Evolutionary conservation across 2,329 filamentous ascomycete genomes (phyloP).

Genomic region (Colletotrichum higginsianum): DNA sequence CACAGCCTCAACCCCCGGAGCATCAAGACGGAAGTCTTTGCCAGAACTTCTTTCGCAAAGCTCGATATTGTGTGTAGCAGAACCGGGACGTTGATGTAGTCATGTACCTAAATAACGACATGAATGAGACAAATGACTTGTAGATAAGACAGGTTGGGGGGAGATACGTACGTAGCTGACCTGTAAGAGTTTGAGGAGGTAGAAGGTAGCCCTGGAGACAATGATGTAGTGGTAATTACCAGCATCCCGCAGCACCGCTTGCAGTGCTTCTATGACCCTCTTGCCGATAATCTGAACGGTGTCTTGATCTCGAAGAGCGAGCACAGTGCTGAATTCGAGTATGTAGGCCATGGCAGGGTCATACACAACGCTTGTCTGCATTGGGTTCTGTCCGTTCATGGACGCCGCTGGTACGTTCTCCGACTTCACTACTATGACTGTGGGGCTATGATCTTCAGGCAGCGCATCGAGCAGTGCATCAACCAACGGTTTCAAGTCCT

Average conservation of each 20-base stretch:
- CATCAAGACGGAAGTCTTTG: conserved; percentile 81
- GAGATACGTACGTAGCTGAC: conserved; percentile 81
- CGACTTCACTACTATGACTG: conserved; percentile 91
- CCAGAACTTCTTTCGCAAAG: conserved; percentile 83
- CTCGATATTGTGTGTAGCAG: conserved; percentile 92
- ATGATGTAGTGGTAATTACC: conserved; percentile 85
- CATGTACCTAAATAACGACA: conserved; percentile 75
- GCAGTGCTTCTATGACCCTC: conserved; percentile 83
- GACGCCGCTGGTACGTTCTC: conserved; percentile 78
- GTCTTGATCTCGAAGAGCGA: conserved; percentile 82
- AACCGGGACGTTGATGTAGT: conserved; percentile 92
- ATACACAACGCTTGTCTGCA: conserved; percentile 75
- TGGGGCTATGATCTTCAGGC: conserved; percentile 84
- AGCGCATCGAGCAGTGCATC: conserved; percentile 84
- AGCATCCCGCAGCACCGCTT: conserved; percentile 85
- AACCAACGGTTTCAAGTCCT: conserved; percentile 62
- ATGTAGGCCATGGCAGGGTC: conserved; percentile 91
- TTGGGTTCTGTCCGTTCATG: conserved; percentile 70
- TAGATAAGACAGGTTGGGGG: neutral
- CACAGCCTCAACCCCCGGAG: conserved; percentile 86
- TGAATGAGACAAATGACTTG: conserved; percentile 46
- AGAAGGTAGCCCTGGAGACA: conserved; percentile 87
- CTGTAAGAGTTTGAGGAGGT: conserved; percentile 85
- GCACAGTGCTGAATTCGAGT: conserved; percentile 89
- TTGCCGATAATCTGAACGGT: conserved; percentile 83